Base-by-base conservation (phyloP, 1,139 yeast genomes). In the Petasospora fabianii region DNA sequence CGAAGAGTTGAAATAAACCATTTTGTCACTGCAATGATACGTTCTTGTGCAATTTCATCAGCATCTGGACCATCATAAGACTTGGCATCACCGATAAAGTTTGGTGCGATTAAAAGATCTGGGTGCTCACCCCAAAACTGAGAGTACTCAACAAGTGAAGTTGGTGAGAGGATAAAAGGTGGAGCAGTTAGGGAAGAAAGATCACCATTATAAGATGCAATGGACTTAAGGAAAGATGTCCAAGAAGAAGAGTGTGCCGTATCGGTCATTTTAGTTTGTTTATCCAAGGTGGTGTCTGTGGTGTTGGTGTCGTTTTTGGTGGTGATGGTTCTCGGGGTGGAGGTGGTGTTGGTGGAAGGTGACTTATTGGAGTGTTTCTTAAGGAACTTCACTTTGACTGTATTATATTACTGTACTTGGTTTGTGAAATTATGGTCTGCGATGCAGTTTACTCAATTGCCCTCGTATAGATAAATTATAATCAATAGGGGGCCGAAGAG, bases 51-150 rank as follows among this genome's bases (percentile, higher is more conserved):
- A 36, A 70, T 68, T 29, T 69, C 71, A 12, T 59, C 56, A 20
- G 54, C 55, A 11, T 61, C 50, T 4, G 40, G 33, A 3, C 37
- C 32, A 13, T 38, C 17, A 22, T 19, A 20, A 11, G 46, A 42
- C 11, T 42, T 26, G 24, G 43, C 39, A 22, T 61, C 59, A 12
- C 56, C 58, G 38, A 78, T 65, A 44, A 69, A 68, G 48, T 69
- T 71, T 27, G 97, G 88, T 31, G 77, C 92, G 43, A 87, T 64
- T 44, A 92, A 75, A 48, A 88, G 71, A 51, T 86, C 90, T 13
- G 92, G 88, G 59, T 85, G 92, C 61, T 88, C 96, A 35, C 90
- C 84, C 95, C 94, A 84, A 60, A 87, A 92, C 61, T 86, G 92
- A 14, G 96, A 84, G 64, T 85, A 92, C 65, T 92, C 98, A 21